Base-by-base conservation (phyloP, 2,329 filamentous ascomycete genomes). In the Niveomyces coronatus region DNA sequence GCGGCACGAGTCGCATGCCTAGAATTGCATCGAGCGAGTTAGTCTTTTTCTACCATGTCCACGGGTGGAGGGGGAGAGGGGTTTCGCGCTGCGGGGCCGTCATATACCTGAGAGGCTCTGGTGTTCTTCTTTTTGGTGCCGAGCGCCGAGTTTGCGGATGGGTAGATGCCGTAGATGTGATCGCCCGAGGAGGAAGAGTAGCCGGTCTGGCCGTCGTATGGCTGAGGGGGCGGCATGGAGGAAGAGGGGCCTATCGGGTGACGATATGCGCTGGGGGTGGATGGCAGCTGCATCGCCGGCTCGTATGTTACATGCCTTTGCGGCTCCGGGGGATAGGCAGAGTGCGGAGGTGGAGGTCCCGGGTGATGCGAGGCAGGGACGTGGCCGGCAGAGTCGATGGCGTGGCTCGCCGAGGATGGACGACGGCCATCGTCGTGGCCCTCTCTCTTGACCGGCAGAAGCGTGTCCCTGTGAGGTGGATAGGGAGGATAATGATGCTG, bases 1-100 rank as follows among this genome's bases (percentile, higher is more conserved):
- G 42, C 87, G 79, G 60, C 87, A 94, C 57, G 82, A 85, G 53
- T 94, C 87, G 60, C 91, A 98, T 26, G 91, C 91, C 80, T 94
- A 50, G 30, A n/a, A n/a, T n/a, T n/a, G n/a, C n/a, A n/a, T n/a
- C n/a, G n/a, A n/a, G n/a, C n/a, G n/a, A n/a, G n/a, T n/a, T n/a
- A n/a, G n/a, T n/a, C n/a, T n/a, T n/a, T n/a, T n/a, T n/a, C n/a
- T n/a, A n/a, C n/a, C n/a, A n/a, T n/a, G n/a, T n/a, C n/a, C n/a
- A n/a, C n/a, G n/a, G n/a, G 8, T 16, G 9, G 19, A n/a, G 19
- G 19, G 15, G n/a, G n/a, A n/a, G n/a, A n/a, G n/a, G n/a, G n/a
- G n/a, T n/a, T n/a, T n/a, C n/a, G n/a, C n/a, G n/a, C n/a, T n/a
- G n/a, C n/a, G n/a, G 13, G 9, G 13, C 16, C 8, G 37, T 19